Conservation (phyloP, 257 asterid species). For the Agastache rugosa region DNA sequence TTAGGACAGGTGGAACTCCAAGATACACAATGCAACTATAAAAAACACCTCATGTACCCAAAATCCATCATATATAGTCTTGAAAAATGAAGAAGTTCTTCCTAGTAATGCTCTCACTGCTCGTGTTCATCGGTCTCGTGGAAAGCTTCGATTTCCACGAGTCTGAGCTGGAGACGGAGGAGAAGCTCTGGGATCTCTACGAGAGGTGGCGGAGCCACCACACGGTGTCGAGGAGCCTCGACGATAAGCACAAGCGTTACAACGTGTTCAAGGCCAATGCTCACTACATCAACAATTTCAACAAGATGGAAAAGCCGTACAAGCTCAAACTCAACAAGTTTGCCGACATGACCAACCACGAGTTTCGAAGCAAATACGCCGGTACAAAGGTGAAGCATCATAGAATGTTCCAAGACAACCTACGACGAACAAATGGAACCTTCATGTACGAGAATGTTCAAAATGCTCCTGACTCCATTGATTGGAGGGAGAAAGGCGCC, state of each 20-base stretch:
- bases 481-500: conserved; percentile 86
- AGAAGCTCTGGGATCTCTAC: conserved; percentile 72
- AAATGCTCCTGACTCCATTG: conserved; percentile 67
- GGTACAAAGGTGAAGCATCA: conserved; percentile 75
- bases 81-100: conserved; percentile 42
- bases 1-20: neutral
- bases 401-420: conserved; percentile 56
- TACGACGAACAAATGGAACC: conserved; percentile 36
- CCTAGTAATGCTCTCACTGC: conserved; percentile 49
- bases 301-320: conserved; percentile 77
- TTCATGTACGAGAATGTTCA: conserved; percentile 63
- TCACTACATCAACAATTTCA: conserved; percentile 58
- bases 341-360: conserved; percentile 91
- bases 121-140: conserved; percentile 45
- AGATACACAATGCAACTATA: neutral
- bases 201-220: conserved; percentile 94
- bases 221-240: conserved; percentile 63
- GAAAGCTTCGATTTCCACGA: conserved; percentile 75
- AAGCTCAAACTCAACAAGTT: conserved; percentile 84
- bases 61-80: conserved; percentile 29
- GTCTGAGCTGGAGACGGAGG: conserved; percentile 74
- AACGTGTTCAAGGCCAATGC: conserved; percentile 82
- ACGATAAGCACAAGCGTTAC: conserved; percentile 69
- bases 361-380: conserved; percentile 63
- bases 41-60: conserved; percentile 5